These are phyloP conservation scores for Stagonosporopsis rhizophila DNA, from an alignment of 2,329 filamentous ascomycete genomes.

Conservation along the genomic window DNA sequence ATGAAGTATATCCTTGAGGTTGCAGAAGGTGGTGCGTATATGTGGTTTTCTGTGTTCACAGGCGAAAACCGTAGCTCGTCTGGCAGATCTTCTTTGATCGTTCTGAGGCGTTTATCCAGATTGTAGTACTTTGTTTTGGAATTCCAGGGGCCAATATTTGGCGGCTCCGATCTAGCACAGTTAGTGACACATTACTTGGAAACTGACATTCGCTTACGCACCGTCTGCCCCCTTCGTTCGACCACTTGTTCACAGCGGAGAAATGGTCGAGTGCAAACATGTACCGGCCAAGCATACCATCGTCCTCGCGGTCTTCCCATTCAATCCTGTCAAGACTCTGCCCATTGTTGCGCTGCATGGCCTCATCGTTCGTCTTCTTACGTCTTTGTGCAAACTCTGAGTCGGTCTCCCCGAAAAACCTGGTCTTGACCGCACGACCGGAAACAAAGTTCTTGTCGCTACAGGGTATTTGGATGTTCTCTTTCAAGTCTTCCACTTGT, in stretches of 20 bases:
- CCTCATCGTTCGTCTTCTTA: conserved; percentile 10
- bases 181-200: background rate
- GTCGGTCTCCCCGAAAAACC: conserved; percentile 29
- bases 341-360: conserved; percentile 7
- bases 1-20: conserved; percentile 70
- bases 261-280: conserved; percentile 63
- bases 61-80: conserved; percentile 64
- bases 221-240: conserved; percentile 63
- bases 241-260: conserved; percentile 65
- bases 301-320: conserved; percentile 60
- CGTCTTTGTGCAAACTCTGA: conserved; percentile 23
- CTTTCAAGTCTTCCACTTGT: conserved; percentile 61
- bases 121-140: conserved; percentile 61
- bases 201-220: conserved; percentile 35
- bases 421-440: conserved; percentile 62
- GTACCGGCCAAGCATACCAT: conserved; percentile 58
- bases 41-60: conserved; percentile 70
- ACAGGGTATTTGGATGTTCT: conserved; percentile 69
- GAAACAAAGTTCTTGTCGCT: conserved; percentile 71
- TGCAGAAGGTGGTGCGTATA: conserved; percentile 59
- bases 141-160: conserved; percentile 67
- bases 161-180: conserved; percentile 32
- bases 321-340: conserved; percentile 9
- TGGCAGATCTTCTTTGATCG: conserved; percentile 64
- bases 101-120: conserved; percentile 60